Percentiles rank a stretch among this genome's conserved stretches.
These are phyloP conservation scores for Pyrus betulifolia DNA, from an alignment of 306 rosid genomes.

Conservation along the genomic window DNA sequence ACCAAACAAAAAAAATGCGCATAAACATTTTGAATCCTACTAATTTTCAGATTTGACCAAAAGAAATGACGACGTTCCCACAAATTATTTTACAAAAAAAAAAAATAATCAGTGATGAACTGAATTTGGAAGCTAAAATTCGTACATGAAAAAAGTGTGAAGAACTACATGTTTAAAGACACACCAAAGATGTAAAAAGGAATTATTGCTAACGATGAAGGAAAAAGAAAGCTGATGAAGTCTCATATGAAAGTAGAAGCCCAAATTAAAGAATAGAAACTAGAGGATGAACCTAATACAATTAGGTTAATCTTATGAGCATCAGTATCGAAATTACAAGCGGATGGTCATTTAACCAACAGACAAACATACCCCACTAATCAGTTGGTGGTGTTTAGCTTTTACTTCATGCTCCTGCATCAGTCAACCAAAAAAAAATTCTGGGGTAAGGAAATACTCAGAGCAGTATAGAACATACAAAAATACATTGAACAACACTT, in stretches of 20 bases:
- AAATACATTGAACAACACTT: not conserved
- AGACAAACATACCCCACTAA: conserved; percentile 66
- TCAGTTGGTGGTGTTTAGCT: conserved; percentile 92
- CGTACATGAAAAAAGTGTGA: not conserved
- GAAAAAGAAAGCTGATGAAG: conserved; percentile 87
- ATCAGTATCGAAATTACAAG: conserved; percentile 3
- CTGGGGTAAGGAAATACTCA: conserved; percentile 6
- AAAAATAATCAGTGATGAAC: not conserved
- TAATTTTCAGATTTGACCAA: not conserved
- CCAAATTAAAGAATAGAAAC: conserved; percentile 88
- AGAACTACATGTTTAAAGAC: conserved; percentile 10
- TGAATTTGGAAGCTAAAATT: not conserved
- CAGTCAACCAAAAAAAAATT: conserved; percentile 17
- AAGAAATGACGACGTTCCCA: not conserved
- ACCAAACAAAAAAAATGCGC: not conserved
- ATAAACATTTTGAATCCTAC: not conserved
- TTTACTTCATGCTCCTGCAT: conserved; percentile 97
- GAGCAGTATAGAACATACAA: not conserved
- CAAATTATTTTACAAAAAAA: not conserved
- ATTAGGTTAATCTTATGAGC: conserved; percentile 1
- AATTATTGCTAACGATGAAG: conserved; percentile 64
- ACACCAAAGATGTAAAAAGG: conserved; percentile 82
- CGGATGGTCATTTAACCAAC: not conserved
- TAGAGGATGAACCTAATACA: conserved; percentile 31
- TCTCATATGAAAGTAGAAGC: conserved; percentile 82